These are phyloP conservation scores for Xylaria sp. DNA, from an alignment of 2,329 filamentous ascomycete genomes.

Conservation along the genomic window DNA sequence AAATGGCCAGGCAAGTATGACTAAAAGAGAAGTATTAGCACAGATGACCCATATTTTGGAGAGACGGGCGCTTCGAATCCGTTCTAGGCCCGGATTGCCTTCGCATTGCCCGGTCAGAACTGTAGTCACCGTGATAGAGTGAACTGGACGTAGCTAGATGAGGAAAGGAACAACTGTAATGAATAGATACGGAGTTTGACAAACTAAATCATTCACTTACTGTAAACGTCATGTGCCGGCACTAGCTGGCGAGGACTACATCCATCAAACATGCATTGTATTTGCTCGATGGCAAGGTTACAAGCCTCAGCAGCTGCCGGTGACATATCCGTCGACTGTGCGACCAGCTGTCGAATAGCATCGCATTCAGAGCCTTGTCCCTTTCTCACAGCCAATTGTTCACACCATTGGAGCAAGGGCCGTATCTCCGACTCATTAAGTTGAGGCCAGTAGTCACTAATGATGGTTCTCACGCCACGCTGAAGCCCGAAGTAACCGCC, in stretches of 20 bases:
- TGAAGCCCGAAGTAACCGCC: constrained; percentile 25
- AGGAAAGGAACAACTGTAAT: background rate
- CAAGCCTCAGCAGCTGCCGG: constrained; percentile 10
- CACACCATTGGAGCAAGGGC: constrained; percentile 12
- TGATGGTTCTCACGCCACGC: constrained; percentile 15
- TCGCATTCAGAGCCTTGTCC: constrained; percentile 20
- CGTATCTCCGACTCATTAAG: constrained; percentile 16
- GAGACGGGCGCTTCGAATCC: background rate
- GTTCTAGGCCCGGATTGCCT: background rate
- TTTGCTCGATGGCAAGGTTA: constrained; percentile 9
- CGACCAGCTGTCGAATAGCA: constrained; percentile 7
- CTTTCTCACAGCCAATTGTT: background rate
- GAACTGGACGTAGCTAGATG: no score
- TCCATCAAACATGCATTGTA: constrained; percentile 23
- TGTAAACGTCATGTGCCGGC: constrained; percentile 12
- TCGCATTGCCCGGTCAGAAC: background rate
- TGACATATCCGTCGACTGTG: constrained; percentile 12
- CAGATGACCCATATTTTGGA: background rate
- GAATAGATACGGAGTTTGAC: background rate
- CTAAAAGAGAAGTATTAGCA: constrained; percentile 7
- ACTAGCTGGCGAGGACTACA: background rate
- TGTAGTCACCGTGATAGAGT: background rate
- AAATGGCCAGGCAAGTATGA: constrained; percentile 20
- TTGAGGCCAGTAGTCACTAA: constrained; percentile 5
- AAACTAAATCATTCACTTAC: constrained; percentile 7